These are phyloP conservation scores for Phanerodontia chrysosporium DNA, from an alignment of 768 basidiomycete species.

Conservation along the genomic window DNA sequence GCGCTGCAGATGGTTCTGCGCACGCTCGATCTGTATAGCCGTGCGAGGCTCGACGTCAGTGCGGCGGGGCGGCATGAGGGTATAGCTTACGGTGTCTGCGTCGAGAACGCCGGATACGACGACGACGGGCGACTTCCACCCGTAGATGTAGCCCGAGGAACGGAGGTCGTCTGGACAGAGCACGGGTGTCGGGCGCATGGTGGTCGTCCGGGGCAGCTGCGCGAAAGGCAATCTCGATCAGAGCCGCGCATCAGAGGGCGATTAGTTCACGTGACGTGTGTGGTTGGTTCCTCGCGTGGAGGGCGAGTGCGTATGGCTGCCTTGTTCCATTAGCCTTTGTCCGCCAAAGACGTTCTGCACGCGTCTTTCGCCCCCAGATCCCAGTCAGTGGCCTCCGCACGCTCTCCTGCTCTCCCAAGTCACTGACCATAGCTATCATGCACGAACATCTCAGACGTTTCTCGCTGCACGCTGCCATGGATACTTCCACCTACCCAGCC, in stretches of 20 bases:
- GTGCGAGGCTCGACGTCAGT: neutral
- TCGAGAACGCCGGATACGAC: slow-evolving; percentile 52
- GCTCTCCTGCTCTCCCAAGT: neutral
- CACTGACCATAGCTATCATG: neutral
- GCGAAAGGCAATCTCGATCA: neutral
- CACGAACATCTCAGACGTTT: neutral
- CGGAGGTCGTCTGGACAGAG: slow-evolving; percentile 54
- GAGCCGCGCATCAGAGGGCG: neutral
- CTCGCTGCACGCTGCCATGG: slow-evolving; percentile 9
- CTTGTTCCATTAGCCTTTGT: neutral
- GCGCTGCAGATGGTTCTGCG: neutral
- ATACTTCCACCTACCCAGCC: slow-evolving; percentile 7
- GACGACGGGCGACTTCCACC: slow-evolving; percentile 46
- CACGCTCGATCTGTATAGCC: slow-evolving; percentile 10
- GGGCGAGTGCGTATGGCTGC: neutral
- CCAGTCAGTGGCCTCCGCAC: neutral
- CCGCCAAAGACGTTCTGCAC: neutral
- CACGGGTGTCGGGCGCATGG: neutral
- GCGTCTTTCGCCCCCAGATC: neutral
- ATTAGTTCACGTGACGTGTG: neutral
- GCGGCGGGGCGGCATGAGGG: slow-evolving; percentile 10
- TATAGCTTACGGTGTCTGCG: slow-evolving; percentile 27
- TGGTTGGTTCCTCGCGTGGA: slow-evolving; percentile 4
- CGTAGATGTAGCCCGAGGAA: slow-evolving; percentile 48
- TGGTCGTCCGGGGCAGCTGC: neutral